phyloP scores from a whole-genome alignment of 768 basidiomycete species.

The Suillus variegatus region DNA sequence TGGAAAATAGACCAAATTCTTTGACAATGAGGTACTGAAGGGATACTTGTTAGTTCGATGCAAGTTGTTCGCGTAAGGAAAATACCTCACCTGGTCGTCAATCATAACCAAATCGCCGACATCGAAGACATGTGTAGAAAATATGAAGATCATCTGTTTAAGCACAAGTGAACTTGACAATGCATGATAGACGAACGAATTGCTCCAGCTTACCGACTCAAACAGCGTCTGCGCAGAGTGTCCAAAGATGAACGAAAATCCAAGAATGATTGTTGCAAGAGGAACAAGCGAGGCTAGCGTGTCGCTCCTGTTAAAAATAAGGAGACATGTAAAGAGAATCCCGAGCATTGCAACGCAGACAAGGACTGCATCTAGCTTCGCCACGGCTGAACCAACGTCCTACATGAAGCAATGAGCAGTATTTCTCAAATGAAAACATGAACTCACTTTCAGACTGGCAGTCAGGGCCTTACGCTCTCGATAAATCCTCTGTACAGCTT shows the following conservation, averaged over 20 bases:
- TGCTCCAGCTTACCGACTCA: constrained; percentile 55
- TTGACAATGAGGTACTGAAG: constrained; percentile 45
- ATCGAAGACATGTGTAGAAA: constrained; percentile 84
- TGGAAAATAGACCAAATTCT: constrained; percentile 81
- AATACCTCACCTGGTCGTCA: constrained; percentile 65
- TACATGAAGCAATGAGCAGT: constrained; percentile 26
- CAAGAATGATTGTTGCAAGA: constrained; percentile 76
- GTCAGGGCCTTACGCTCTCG: constrained; percentile 72
- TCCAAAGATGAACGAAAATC: constrained; percentile 85
- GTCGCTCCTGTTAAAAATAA: constrained; percentile 70
- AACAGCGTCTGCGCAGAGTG: constrained; percentile 79
- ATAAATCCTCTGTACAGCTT: constrained; percentile 80
- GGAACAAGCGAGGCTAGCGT: constrained; percentile 76
- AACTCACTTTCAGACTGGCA: constrained; percentile 64
- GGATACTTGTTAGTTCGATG: not conserved
- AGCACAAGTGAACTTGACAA: constrained; percentile 2
- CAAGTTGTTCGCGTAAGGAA: not conserved
- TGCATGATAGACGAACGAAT: not conserved
- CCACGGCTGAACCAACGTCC: constrained; percentile 73
- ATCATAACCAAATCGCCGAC: constrained; percentile 84
- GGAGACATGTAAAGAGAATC: constrained; percentile 67
- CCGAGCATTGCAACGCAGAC: constrained; percentile 55
- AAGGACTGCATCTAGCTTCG: constrained; percentile 78
- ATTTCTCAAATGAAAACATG: not conserved
- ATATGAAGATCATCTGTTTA: constrained; percentile 75